Conservation (phyloP, 768 basidiomycete genomes). For the Phylloporus arenicola region DNA sequence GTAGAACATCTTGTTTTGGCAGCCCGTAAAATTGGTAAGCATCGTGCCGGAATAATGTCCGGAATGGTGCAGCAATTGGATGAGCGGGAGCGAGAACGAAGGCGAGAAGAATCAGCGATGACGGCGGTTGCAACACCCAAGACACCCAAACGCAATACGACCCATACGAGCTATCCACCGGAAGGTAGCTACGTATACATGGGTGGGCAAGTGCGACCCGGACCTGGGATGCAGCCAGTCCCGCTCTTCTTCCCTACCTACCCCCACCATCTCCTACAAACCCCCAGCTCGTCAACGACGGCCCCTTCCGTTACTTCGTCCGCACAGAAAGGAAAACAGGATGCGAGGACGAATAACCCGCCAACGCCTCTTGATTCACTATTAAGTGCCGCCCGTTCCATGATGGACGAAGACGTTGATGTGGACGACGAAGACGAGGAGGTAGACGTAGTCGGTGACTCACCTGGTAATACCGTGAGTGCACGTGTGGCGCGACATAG, state of each 20-base stretch:
- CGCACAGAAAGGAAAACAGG: slow-evolving; percentile 15
- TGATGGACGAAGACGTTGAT: slow-evolving; percentile 40
- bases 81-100: slow-evolving; percentile 28
- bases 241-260: slow-evolving; percentile 30
- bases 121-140: slow-evolving; percentile 24
- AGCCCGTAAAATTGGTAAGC: slow-evolving; percentile 61
- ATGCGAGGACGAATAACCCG: slow-evolving; percentile 23
- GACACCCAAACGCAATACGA: slow-evolving; percentile 28
- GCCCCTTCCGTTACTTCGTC: slow-evolving; percentile 23
- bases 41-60: slow-evolving; percentile 51
- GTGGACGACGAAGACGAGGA: slow-evolving; percentile 29
- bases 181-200: slow-evolving; percentile 29
- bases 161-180: slow-evolving; percentile 19
- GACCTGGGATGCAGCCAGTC: slow-evolving; percentile 27
- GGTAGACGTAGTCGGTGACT: slow-evolving; percentile 18
- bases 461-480: slow-evolving; percentile 17
- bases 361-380: slow-evolving; percentile 54
- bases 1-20: slow-evolving; percentile 68
- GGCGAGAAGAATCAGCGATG: slow-evolving; percentile 20
- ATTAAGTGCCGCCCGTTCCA: slow-evolving; percentile 53
- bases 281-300: slow-evolving; percentile 30
- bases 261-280: slow-evolving; percentile 24
- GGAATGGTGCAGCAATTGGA: slow-evolving; percentile 40
- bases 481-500: slow-evolving; percentile 26
- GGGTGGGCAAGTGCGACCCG: slow-evolving; percentile 19